Evolutionary conservation across 495 filamentous ascomycete genomes (phyloP).

Genomic region (Penicillium taxi): DNA sequence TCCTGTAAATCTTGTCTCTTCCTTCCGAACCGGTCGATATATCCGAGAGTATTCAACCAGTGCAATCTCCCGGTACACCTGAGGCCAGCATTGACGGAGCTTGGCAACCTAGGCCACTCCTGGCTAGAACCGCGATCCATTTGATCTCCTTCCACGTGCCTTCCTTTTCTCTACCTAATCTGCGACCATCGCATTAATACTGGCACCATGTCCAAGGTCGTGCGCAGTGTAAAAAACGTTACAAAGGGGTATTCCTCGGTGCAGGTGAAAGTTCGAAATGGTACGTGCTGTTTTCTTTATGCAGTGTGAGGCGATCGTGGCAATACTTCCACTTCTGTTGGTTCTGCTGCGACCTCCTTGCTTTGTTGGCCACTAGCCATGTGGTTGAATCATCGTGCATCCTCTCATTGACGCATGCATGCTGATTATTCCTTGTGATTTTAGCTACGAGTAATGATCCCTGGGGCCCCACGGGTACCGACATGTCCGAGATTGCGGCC

Average conservation of each 20-base stretch:
- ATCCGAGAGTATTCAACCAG: too few relatives aligned
- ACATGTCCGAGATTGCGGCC: conserved; percentile 98
- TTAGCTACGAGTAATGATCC: conserved; percentile 97
- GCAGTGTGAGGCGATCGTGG: background rate
- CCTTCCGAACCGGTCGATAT: too few relatives aligned
- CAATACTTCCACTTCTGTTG: background rate
- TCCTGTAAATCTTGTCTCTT: too few relatives aligned
- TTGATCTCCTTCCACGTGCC: conserved; percentile 7
- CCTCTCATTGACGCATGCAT: conserved; percentile 3
- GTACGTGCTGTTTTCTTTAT: conserved; percentile 44
- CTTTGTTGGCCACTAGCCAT: background rate
- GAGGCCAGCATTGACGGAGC: conserved; percentile 19
- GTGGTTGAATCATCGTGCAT: background rate
- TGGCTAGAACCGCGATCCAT: conserved; percentile 5
- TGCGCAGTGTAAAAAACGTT: conserved; percentile 98
- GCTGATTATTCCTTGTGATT: conserved; percentile 5
- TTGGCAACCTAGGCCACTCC: conserved; percentile 13
- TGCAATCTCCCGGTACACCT: conserved; percentile 9
- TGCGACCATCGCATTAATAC: conserved; percentile 13
- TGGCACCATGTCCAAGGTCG: conserved; percentile 83
- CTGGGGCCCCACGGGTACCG: conserved; percentile 96
- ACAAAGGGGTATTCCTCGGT: conserved; percentile 97
- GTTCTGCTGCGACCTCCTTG: background rate
- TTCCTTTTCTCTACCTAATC: conserved; percentile 1
- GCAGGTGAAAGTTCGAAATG: conserved; percentile 99